A percentile compares a stretch with the other conserved stretches of the same genome.
These are phyloP conservation scores for Zymoseptoria pseudotritici DNA, from an alignment of 2,329 filamentous ascomycete genomes.

Conservation along the genomic window DNA sequence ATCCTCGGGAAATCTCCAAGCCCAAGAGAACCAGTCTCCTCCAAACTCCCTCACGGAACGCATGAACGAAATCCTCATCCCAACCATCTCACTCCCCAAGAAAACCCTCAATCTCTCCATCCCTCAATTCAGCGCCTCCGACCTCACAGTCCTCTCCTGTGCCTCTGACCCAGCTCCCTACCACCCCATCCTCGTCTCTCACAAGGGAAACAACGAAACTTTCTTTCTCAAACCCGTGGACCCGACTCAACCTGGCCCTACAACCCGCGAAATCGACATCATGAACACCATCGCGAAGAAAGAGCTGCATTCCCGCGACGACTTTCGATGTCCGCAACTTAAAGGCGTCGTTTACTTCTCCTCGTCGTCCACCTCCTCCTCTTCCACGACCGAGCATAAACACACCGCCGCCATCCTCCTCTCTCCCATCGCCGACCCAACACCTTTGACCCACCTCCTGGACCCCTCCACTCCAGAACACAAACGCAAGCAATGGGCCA, in stretches of 20 bases:
- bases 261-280: slow-evolving; percentile 29
- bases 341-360: slow-evolving; percentile 23
- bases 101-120: slow-evolving; percentile 27
- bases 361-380: background rate
- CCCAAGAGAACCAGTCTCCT: slow-evolving; percentile 19
- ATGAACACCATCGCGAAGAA: slow-evolving; percentile 24
- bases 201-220: slow-evolving; percentile 8
- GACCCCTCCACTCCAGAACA: slow-evolving; percentile 24
- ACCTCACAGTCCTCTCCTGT: slow-evolving; percentile 21
- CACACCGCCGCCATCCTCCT: slow-evolving; percentile 30
- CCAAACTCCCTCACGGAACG: slow-evolving; percentile 13
- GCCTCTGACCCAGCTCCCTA: slow-evolving; percentile 21
- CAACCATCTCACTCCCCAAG: slow-evolving; percentile 27
- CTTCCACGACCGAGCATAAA: slow-evolving; percentile 4
- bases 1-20: slow-evolving; percentile 19
- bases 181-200: slow-evolving; percentile 20
- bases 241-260: slow-evolving; percentile 22
- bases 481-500: slow-evolving; percentile 27
- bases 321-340: slow-evolving; percentile 26
- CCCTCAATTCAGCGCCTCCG: slow-evolving; percentile 17
- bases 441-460: slow-evolving; percentile 27
- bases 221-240: slow-evolving; percentile 32
- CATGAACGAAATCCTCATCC: slow-evolving; percentile 19
- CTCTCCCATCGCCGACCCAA: slow-evolving; percentile 26
- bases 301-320: slow-evolving; percentile 16